These are phyloP conservation scores for Sergeia podlipaevii DNA, from an alignment of 208 protist genomes.

Conservation along the genomic window DNA sequence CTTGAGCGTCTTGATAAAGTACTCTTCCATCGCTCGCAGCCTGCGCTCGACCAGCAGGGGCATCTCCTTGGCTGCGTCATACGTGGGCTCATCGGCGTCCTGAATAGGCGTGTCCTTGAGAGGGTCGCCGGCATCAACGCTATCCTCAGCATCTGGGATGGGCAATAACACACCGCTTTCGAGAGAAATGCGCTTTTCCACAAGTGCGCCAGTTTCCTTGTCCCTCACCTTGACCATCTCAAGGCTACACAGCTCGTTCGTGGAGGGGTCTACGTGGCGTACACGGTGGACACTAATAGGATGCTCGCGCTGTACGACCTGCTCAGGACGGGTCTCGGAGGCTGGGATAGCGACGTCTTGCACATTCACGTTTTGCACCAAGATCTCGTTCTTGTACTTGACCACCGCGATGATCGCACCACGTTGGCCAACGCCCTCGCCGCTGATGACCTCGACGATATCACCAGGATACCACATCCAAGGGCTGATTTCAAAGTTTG, in stretches of 20 bases:
- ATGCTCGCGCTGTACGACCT: conserved; percentile 84
- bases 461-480: conserved; percentile 90
- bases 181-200: conserved; percentile 75
- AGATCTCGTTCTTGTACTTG: conserved; percentile 88
- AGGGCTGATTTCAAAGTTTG: conserved; percentile 48
- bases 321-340: conserved; percentile 75
- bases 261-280: conserved; percentile 79
- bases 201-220: conserved; percentile 60
- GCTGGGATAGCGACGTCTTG: conserved; percentile 86
- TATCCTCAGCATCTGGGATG: conserved; percentile 49
- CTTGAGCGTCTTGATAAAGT: conserved; percentile 65
- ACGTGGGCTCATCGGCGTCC: conserved; percentile 78
- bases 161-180: conserved; percentile 76
- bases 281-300: conserved; percentile 73
- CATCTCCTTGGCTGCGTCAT: conserved; percentile 62
- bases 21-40: conserved; percentile 80
- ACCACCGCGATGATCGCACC: conserved; percentile 83
- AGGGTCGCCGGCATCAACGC: conserved; percentile 67
- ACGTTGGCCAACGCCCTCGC: conserved; percentile 74
- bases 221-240: conserved; percentile 80
- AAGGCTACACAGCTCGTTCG: conserved; percentile 62
- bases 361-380: conserved; percentile 89
- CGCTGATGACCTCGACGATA: conserved; percentile 71
- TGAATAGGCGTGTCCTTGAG: conserved; percentile 80
- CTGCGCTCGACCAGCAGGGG: conserved; percentile 63